Base-by-base conservation (phyloP, 1,139 yeast species). In the Casaregolazyma suthepensis region DNA sequence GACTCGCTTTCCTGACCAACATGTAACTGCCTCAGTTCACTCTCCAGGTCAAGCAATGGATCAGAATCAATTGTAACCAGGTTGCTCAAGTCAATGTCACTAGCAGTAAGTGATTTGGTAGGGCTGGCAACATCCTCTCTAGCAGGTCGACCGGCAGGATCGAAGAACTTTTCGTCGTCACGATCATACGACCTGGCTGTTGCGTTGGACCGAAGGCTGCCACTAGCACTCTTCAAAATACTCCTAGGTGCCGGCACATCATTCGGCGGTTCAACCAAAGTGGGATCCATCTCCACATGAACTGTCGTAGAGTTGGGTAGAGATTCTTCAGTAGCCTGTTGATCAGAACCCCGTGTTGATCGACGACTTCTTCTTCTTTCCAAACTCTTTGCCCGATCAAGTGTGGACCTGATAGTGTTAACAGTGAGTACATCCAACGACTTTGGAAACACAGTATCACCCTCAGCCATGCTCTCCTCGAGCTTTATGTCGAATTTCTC, bases 391-490 rank as follows among this genome's bases (percentile, higher is more conserved):
- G 71, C 63, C 45, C 73, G 65, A 49, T 70, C 72, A 15, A 71
- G 57, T 2, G 73, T 66, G 37, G 66, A 62, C 45, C 72, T 63
- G 45, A 71, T 69, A n/a, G 61, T 61, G 49, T 67, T 73, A 7
- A 70, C 70, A 18, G 68, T 63, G 17, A 63, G 58, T n/a, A 61
- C 54, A 43, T 67, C 71, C 48, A 71, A 63, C 26, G 60, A 62
- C 52, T 69, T 67, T 1, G 74, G 74, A 56, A 69, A 70, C 9
- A 71, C 69, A 5, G 73, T 68, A 47, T 68, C 70, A 5, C 67
- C 70, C 6, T 66, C 62, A 31, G 61, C 51, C 43, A 59, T 53
- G 26, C 59, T 59, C 1, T 52, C 58, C n/a, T 59, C 56, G n/a
- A 62, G 65, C 10, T 59, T 65, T 18, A 35, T 35, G 17, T 35